Evolutionary conservation across 2,329 filamentous ascomycete genomes (phyloP), one percentile per base, ranked within the genome.

Genomic region (Colletotrichum sp.): DNA sequence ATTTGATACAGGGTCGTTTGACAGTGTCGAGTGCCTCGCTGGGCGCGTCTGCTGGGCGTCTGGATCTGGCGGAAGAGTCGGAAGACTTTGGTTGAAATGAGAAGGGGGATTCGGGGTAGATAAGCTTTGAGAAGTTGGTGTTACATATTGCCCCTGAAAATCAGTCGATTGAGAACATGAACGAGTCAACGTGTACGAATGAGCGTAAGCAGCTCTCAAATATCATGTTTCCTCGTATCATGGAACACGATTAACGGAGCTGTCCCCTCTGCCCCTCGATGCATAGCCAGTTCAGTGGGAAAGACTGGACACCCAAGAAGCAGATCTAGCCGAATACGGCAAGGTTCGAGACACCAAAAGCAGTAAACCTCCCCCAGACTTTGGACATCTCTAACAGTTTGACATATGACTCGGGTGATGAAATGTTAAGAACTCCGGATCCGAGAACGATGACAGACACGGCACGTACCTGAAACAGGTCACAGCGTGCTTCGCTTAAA

Each of bases 11-110:
- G 80, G 81, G 8, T 80, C 81, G 13, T 82, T 84, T 55, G 82
- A 84, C 44, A 82, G 81, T 34, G 81, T 84, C 5, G 80, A 82
- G 60, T 84, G 83, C 36, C 59, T 83, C 2, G 28, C 75, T 6
- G 78, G 78, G 8, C 67, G 68, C 6, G 75, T 79, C 15, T 84
- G 83, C 73, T 84, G 81, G 82, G 81, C 83, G 12, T 83, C 83
- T 1, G 83, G 83, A 5, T 74, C 81, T 49, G 52, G 76, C 16
- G 82, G 82, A 5, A 78, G 81, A 24, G 81, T 83, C 9, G 81
- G 80, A 32, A 71, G 67, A 67, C 63, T 77, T 7, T 55, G n/a
- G 39, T 30, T 75, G 21, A 24, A n/a, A n/a, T 71, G 32, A 76
- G 18, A 39, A 30, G 30, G 30, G 52, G 49, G 12, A 18, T 66